Evolutionary conservation across 2,329 filamentous ascomycete genomes (phyloP), one percentile per base, ranked within the genome.

Genomic region (Aspergillus neoniger): DNA sequence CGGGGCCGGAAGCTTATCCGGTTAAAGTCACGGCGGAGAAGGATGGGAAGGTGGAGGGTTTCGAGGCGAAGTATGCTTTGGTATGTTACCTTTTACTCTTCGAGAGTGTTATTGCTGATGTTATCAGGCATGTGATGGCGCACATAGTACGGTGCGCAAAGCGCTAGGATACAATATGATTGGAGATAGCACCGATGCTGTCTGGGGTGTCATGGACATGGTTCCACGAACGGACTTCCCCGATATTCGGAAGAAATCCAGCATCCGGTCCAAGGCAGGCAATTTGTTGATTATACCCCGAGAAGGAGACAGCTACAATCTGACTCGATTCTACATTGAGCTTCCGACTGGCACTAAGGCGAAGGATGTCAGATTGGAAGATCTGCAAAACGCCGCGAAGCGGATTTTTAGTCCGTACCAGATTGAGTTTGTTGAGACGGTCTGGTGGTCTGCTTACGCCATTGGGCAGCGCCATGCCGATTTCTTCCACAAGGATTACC

Each of bases 381-480:
- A 84, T 43, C 74, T 89, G 1, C 85, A 88, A 58, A 65, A 75
- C 3, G 78, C 81, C 0, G 85, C 85, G 0, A 74, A 77, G 38
- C 74, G 73, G 0, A 84, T 88, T 43, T 83, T 89, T 54, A 63
- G 72, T 0, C 86, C 85, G 0, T 88, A 86, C 58, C 62, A 67
- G 0, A 77, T 88, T 63, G 81, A 86, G 0, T 80, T 86, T 55
- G 78, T 79, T 0, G 81, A 83, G 57, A 86, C 85, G 2, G 69
- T 74, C 3, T 91, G 89, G 88, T 91, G 91, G 77, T 88, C 88
- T 49, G 85, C 87, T 47, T 91, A 91, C 71, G 83, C 87, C 66
- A 87, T 91, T 59, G 86, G 88, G 10, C 88, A 91, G 77, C 85
- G 90, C 17, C 83, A 92, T 21, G 90, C 89, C 2, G 86, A 86